phyloP scores from a whole-genome alignment of 345 rosid genomes.

The Carallia brachiata region DNA sequence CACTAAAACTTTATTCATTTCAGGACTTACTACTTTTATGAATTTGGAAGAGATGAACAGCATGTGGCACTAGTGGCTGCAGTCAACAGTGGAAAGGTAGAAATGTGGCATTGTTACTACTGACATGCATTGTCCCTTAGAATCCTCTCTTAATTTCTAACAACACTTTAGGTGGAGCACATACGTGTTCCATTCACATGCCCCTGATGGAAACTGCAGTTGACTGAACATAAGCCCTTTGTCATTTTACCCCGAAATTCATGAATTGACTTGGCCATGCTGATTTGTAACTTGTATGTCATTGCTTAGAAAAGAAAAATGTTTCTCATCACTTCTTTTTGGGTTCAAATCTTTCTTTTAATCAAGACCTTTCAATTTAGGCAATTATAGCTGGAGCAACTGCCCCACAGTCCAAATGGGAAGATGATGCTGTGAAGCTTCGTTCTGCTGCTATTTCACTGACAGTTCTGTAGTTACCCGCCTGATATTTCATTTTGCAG shows the following conservation, averaged over 20 bases:
- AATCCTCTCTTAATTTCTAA: not conserved
- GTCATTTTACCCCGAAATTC: not conserved
- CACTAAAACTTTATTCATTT: conserved; percentile 15
- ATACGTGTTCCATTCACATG: too few relatives aligned
- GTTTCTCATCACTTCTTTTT: too few relatives aligned
- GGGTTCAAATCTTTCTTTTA: not conserved
- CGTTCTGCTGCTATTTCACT: conserved; percentile 83
- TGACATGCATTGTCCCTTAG: not conserved
- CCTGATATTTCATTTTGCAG: conserved; percentile 9
- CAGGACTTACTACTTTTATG: conserved; percentile 89
- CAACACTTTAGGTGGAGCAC: conserved; percentile 3
- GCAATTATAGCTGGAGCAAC: conserved; percentile 85
- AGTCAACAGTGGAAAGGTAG: conserved; percentile 77
- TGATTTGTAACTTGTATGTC: not conserved
- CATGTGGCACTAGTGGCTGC: conserved; percentile 71
- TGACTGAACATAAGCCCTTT: not conserved
- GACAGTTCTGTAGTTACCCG: conserved; percentile 36
- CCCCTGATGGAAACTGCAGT: not conserved
- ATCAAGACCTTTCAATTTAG: conserved; percentile 31
- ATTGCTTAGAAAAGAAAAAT: too few relatives aligned
- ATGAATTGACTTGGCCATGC: not conserved
- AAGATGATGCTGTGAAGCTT: conserved; percentile 70
- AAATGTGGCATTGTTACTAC: conserved; percentile 2
- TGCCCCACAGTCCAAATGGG: conserved; percentile 78
- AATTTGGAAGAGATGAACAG: conserved; percentile 78